Percentiles rank a stretch among this genome's conserved stretches.
Evolutionary conservation across 2,329 filamentous ascomycete genomes (phyloP).

Genomic region (Herpotrichia juniperi): DNA sequence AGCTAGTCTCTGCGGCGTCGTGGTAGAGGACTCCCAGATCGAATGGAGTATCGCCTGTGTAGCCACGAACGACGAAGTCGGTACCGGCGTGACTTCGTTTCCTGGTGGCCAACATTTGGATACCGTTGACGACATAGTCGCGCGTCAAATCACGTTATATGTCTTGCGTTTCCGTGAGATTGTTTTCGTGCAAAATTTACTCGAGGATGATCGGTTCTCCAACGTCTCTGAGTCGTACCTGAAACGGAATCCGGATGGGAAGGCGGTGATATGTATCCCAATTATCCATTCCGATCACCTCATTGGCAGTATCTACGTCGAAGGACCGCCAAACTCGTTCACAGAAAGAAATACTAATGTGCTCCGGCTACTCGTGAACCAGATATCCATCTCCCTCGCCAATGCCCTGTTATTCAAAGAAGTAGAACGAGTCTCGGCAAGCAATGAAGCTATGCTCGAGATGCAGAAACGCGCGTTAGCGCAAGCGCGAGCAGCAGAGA

Average conservation of each 20-base stretch:
- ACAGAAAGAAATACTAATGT: slow-evolving; percentile 69
- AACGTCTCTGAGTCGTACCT: slow-evolving; percentile 75
- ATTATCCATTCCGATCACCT: slow-evolving; percentile 76
- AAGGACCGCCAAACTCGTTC: slow-evolving; percentile 78
- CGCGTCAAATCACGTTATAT: slow-evolving; percentile 77
- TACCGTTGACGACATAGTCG: slow-evolving; percentile 69
- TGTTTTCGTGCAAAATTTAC: slow-evolving; percentile 75
- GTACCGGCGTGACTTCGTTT: slow-evolving; percentile 66
- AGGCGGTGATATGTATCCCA: slow-evolving; percentile 79
- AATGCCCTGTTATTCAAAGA: slow-evolving; percentile 70
- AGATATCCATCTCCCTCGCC: slow-evolving; percentile 70
- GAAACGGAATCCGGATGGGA: slow-evolving; percentile 70
- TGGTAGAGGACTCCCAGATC: slow-evolving; percentile 71
- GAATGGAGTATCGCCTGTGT: slow-evolving; percentile 76
- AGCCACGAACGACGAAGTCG: slow-evolving; percentile 66
- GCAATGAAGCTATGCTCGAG: slow-evolving; percentile 78
- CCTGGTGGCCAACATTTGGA: slow-evolving; percentile 69
- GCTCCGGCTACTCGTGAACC: slow-evolving; percentile 73
- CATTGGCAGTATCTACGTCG: slow-evolving; percentile 76
- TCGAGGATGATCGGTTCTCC: slow-evolving; percentile 78
- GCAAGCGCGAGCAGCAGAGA: slow-evolving; percentile 74
- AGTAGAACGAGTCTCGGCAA: slow-evolving; percentile 77
- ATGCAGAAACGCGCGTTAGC: slow-evolving; percentile 76
- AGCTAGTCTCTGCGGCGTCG: slow-evolving; percentile 74
- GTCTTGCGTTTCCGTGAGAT: slow-evolving; percentile 77